Base-by-base conservation (phyloP, 2,329 filamentous ascomycete species). In the Dothistroma pini region DNA sequence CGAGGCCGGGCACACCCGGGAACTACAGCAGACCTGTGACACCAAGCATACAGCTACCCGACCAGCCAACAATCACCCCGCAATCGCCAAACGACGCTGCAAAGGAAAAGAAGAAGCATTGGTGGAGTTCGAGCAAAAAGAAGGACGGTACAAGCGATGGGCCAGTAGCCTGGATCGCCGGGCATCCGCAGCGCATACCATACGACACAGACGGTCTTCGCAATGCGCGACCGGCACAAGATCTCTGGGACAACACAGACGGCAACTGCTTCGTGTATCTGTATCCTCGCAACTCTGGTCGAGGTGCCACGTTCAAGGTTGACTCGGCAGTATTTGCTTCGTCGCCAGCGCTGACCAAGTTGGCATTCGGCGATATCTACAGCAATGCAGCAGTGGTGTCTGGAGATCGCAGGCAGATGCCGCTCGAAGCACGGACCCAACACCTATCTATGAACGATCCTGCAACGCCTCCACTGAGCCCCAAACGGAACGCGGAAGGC, bases 251-350 rank as follows among this genome's bases (percentile, higher is more conserved):
- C 66, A 82, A 85, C 3, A 60, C 61, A 5, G 71, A 80, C 52
- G 85, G 83, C n/a, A 84, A 87, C 70, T 86, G 84, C 14, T 79
- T 81, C 62, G 78, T 88, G n/a, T 84, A 87, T 67, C 77, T 88
- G 14, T 87, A 85, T 67, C 84, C 85, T 0, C 78, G 81, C 48
- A 81, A 76, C 16, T 82, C 83, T 21, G 80, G 80, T 57, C 81
- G 80, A 68, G 79, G 83, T 5, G 78, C 86, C 9, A 86, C 84
- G 2, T 87, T 88, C 77, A 83, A 81, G 61, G 75, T 88, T 58
- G 79, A 86, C 68, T 86, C 84, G 2, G 77, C 81, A 4, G 76
- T 84, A 31, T 84, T 87, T 65, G 78, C 81, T 31, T 81, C 84
- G 32, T 87, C 85, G 5, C 78, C 78, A 1, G 76, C 79, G 44